Conservation (phyloP, 148 eudicot genomes). For the Mesembryanthemum crystallinum region DNA sequence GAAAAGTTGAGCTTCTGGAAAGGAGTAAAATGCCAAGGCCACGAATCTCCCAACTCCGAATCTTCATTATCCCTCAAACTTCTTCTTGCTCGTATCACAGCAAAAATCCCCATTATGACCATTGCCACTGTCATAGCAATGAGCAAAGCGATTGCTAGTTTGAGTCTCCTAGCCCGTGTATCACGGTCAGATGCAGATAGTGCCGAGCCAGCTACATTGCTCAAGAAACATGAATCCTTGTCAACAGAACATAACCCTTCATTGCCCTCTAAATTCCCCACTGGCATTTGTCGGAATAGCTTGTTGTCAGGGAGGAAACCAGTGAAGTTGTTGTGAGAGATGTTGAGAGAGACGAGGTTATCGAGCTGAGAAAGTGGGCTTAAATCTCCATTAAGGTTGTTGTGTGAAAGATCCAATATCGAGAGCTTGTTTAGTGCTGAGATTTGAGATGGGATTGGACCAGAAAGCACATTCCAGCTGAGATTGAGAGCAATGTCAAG, state of each 20-base stretch:
- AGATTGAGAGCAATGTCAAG: slow-evolving; percentile 73
- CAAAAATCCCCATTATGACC: slow-evolving; percentile 66
- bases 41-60: slow-evolving; percentile 65
- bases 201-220: slow-evolving; percentile 21
- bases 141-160: slow-evolving; percentile 57
- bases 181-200: slow-evolving; percentile 16
- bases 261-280: slow-evolving; percentile 54
- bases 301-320: slow-evolving; percentile 72
- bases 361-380: slow-evolving; percentile 47
- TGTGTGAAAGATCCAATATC: slow-evolving; percentile 64
- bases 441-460: slow-evolving; percentile 58
- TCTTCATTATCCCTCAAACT: slow-evolving; percentile 47
- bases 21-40: slow-evolving; percentile 85
- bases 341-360: slow-evolving; percentile 67
- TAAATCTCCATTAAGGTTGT: slow-evolving; percentile 58
- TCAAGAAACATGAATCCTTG: slow-evolving; percentile 47
- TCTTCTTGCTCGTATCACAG: slow-evolving; percentile 55
- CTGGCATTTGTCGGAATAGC: slow-evolving; percentile 65
- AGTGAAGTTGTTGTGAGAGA: slow-evolving; percentile 67
- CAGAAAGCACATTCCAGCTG: slow-evolving; percentile 56
- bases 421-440: slow-evolving; percentile 63
- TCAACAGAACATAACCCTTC: slow-evolving; percentile 49
- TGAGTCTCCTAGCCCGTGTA: slow-evolving; percentile 45
- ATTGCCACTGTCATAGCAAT: slow-evolving; percentile 52
- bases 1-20: slow-evolving; percentile 82